Percentiles rank a stretch among this genome's conserved stretches.
phyloP scores from a whole-genome alignment of 306 rosid genomes.

The Acacia melanoxylon region DNA sequence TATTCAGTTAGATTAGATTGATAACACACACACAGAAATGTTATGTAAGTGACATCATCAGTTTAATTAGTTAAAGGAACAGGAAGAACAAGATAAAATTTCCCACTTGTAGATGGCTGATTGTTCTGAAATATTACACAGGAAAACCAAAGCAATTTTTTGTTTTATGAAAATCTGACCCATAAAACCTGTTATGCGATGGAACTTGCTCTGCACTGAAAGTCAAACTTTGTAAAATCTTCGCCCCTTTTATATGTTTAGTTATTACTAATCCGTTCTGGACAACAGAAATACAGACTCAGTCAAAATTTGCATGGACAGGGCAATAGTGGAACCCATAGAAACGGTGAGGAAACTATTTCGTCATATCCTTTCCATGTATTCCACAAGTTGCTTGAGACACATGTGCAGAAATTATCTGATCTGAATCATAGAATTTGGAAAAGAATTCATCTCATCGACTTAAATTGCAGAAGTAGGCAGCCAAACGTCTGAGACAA shows the following conservation, averaged over 20 bases:
- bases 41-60: not conserved
- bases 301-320: conserved; percentile 76
- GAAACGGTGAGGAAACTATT: conserved; percentile 49
- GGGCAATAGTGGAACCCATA: conserved; percentile 44
- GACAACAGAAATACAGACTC: conserved; percentile 79
- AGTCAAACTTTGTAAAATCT: not conserved
- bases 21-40: not conserved
- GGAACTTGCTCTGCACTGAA: not conserved
- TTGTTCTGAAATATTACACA: not conserved
- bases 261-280: conserved; percentile 14
- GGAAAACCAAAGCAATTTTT: not conserved
- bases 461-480: conserved; percentile 37
- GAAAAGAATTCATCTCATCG: conserved; percentile 18
- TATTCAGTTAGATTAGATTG: not conserved
- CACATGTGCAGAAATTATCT: not conserved
- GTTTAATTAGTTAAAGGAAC: not conserved
- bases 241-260: not conserved
- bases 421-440: conserved; percentile 1
- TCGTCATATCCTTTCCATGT: not conserved
- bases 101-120: not conserved
- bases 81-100: not conserved
- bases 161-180: not conserved
- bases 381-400: conserved; percentile 8
- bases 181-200: not conserved
- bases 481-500: conserved; percentile 53